Base-by-base conservation (phyloP, 257 asterid species). In the Penstemon newberryi region DNA sequence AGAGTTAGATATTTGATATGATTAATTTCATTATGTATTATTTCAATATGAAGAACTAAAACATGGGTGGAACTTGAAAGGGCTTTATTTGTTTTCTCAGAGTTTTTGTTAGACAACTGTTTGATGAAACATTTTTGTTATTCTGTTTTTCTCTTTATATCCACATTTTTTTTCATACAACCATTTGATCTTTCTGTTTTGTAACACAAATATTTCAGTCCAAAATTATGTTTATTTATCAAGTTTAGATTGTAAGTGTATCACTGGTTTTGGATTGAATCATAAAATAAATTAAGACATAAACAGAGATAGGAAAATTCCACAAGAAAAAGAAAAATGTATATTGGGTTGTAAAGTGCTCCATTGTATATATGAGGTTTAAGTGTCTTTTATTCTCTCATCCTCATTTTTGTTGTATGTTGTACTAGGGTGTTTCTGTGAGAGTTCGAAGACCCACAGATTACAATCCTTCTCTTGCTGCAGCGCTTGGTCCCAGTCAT, bases 401-500 rank as follows among this genome's bases (percentile, higher is more conserved):
- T 56, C 50, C 13, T 53, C 41, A 56, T 50, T 47, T 47, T 68
- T 69, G 7, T 47, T 65, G 8, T 55, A 46, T 61, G 7, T 68
- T 53, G 8, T 57, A 55, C 38, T 71, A 84, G 89, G 86, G 86
- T 25, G 89, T 79, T 59, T 77, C 89, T 11, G 86, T 84, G 73
- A 79, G 84, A 69, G 84, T 84, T 46, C 76, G 84, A 73, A 81
- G 89, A 57, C 86, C 89, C 25, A 84, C 84, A 43, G 89, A 84
- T 70, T 84, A 84, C 59, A 84, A 77, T 67, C 85, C 84, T 63
- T 76, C 89, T 42, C 73, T 77, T 67, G 89, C 89, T 69, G 86
- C 86, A 56, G 75, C 82, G 4, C 89, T 84, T 44, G 89, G 89
- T 75, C 89, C 89, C 15, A 84, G 86, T 65, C 89, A 81, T 77